A percentile compares a stretch with the other conserved stretches of the same genome.
phyloP scores from a whole-genome alignment of 306 rosid species.

The Cucurbita ficifolia region DNA sequence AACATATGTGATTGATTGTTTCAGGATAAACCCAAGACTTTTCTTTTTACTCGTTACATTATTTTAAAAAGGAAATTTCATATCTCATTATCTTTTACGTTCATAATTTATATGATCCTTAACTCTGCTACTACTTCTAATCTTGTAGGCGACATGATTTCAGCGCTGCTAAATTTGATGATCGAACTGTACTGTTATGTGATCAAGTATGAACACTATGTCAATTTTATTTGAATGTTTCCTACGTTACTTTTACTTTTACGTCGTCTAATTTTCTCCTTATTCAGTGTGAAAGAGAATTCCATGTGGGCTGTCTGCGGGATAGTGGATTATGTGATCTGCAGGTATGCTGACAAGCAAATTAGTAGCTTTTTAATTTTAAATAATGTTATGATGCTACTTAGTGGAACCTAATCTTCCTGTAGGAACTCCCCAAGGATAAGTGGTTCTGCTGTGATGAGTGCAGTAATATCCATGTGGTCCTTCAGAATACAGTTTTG shows the following conservation, averaged over 20 bases:
- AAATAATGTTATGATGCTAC: constrained; percentile 7
- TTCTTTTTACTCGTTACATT: background rate
- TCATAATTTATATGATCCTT: background rate
- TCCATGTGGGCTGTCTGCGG: constrained; percentile 91
- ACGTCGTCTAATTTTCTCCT: constrained; percentile 4
- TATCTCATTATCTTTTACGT: background rate
- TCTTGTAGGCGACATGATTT: constrained; percentile 66
- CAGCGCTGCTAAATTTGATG: constrained; percentile 80
- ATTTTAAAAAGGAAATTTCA: background rate
- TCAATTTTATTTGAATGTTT: background rate
- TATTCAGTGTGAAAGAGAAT: constrained; percentile 95
- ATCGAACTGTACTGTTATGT: constrained; percentile 82
- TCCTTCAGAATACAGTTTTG: constrained; percentile 50
- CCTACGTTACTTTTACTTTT: background rate
- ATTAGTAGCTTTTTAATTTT: background rate
- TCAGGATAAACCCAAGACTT: background rate
- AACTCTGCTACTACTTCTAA: background rate
- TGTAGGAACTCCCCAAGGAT: constrained; percentile 89
- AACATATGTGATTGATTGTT: background rate
- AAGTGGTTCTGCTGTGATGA: constrained; percentile 96
- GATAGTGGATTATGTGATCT: constrained; percentile 65
- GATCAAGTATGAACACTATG: constrained; percentile 60
- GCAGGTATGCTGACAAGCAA: constrained; percentile 37
- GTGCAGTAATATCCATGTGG: constrained; percentile 61
- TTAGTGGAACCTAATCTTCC: constrained; percentile 3